Percentiles rank a stretch among this genome's conserved stretches.
Conservation (phyloP, 805 yeast genomes). For the Yueomyces sinensis region DNA sequence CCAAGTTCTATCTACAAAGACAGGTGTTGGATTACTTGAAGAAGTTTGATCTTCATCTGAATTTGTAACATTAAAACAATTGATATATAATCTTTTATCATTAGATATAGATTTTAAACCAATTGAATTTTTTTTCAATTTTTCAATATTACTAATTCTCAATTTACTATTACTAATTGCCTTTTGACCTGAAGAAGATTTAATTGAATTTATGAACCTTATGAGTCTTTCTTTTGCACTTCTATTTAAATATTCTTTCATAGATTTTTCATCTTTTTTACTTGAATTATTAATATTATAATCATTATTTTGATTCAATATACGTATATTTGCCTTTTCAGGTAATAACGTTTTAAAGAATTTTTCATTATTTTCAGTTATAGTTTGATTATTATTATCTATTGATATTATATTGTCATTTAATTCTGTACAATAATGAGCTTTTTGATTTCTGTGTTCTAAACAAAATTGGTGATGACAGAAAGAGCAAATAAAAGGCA, state of each 20-base stretch:
- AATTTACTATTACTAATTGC: neutral
- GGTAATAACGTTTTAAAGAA: slow-evolving; percentile 20
- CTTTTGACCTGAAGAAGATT: slow-evolving; percentile 1
- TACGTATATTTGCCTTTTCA: slow-evolving; percentile 16
- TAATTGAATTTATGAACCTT: slow-evolving; percentile 13
- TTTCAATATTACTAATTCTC: neutral
- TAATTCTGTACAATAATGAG: slow-evolving; percentile 13
- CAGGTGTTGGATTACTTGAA: slow-evolving; percentile 2
- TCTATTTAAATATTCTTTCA: slow-evolving; percentile 7
- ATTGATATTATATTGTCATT: too few species aligned
- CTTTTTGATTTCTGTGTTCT: slow-evolving; percentile 15
- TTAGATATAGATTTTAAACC: slow-evolving; percentile 19
- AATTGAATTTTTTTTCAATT: slow-evolving; percentile 11
- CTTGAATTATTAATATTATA: neutral
- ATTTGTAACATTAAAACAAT: slow-evolving; percentile 8
- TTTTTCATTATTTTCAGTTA: slow-evolving; percentile 5
- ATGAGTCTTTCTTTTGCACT: slow-evolving; percentile 16
- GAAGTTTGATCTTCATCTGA: slow-evolving; percentile 3
- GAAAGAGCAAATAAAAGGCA: slow-evolving; percentile 20
- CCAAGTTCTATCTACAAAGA: slow-evolving; percentile 21
- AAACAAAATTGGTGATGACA: slow-evolving; percentile 21
- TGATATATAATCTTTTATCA: slow-evolving; percentile 16
- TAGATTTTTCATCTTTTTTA: neutral
- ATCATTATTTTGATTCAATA: slow-evolving; percentile 3
- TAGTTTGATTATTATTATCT: too few species aligned